Conservation (phyloP, 495 filamentous ascomycete genomes). For the Aspergillus nidulans region DNA sequence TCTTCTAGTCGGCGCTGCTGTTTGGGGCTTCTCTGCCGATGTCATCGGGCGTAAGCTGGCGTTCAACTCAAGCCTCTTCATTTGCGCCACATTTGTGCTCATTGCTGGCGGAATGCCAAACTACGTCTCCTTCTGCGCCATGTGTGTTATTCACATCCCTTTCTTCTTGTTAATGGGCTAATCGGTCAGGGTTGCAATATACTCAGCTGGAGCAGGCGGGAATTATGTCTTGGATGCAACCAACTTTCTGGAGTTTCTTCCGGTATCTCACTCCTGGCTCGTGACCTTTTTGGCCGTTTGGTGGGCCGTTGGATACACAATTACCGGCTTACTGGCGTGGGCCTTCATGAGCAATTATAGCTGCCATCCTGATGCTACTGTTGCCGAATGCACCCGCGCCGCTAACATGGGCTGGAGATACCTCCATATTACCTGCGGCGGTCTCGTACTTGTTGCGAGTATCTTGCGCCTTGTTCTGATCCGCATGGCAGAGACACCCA, state of each 20-base stretch:
- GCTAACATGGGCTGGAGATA: constrained; percentile 37
- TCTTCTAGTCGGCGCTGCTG: constrained; percentile 31
- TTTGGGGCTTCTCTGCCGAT: constrained; percentile 40
- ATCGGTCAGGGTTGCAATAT: constrained; percentile 29
- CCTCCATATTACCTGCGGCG: constrained; percentile 28
- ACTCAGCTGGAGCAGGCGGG: constrained; percentile 32
- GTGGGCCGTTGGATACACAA: constrained; percentile 35
- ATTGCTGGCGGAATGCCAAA: constrained; percentile 28
- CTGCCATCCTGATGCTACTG: constrained; percentile 24
- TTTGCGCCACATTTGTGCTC: constrained; percentile 26
- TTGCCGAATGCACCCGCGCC: constrained; percentile 11
- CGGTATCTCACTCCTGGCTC: constrained; percentile 28
- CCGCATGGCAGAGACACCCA: constrained; percentile 27
- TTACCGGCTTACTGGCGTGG: constrained; percentile 41
- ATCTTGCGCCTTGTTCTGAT: constrained; percentile 22
- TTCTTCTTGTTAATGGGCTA: background rate
- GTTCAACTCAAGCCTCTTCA: constrained; percentile 37
- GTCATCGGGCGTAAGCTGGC: constrained; percentile 39
- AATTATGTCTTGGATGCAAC: constrained; percentile 38
- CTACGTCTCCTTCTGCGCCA: constrained; percentile 29
- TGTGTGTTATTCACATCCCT: constrained; percentile 13
- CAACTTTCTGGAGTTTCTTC: constrained; percentile 32
- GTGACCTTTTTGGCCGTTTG: constrained; percentile 35
- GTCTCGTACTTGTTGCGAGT: constrained; percentile 24
- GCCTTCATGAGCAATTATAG: constrained; percentile 36